Percentiles rank a stretch among this genome's conserved stretches.
These are phyloP conservation scores for Carallia pectinifolia DNA, from an alignment of 345 rosid genomes.

Conservation along the genomic window DNA sequence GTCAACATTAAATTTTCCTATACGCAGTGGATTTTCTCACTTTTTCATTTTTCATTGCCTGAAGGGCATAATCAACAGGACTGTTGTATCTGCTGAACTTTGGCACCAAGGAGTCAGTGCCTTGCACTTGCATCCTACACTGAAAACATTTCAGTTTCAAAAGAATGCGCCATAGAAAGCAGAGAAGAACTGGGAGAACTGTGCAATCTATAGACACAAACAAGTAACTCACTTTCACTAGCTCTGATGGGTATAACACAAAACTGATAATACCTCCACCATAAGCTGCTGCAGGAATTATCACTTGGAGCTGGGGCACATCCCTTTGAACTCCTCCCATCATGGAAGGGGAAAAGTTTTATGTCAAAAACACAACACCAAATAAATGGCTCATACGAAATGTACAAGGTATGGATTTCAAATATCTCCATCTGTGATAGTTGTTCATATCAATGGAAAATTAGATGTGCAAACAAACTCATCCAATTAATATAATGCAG, in stretches of 20 bases:
- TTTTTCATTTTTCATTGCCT: slow-evolving; percentile 75
- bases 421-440: neutral
- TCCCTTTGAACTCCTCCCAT: slow-evolving; percentile 57
- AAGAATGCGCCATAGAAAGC: slow-evolving; percentile 20
- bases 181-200: slow-evolving; percentile 3
- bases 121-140: slow-evolving; percentile 99
- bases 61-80: slow-evolving; percentile 79
- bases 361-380: neutral
- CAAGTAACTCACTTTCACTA: slow-evolving; percentile 57
- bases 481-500: slow-evolving; percentile 15
- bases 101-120: slow-evolving; percentile 70
- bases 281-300: slow-evolving; percentile 90
- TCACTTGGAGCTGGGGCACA: slow-evolving; percentile 53
- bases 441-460: neutral
- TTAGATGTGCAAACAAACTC: slow-evolving; percentile 9
- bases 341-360: slow-evolving; percentile 9
- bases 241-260: slow-evolving; percentile 80
- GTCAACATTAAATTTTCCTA: neutral
- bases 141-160: slow-evolving; percentile 48
- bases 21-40: slow-evolving; percentile 49
- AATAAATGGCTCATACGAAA: neutral
- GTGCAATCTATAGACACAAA: neutral
- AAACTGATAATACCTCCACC: slow-evolving; percentile 92
- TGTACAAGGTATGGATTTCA: neutral
- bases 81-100: slow-evolving; percentile 55